phyloP scores from a whole-genome alignment of 257 asterid species.

The Capsicum rhomboideum region DNA sequence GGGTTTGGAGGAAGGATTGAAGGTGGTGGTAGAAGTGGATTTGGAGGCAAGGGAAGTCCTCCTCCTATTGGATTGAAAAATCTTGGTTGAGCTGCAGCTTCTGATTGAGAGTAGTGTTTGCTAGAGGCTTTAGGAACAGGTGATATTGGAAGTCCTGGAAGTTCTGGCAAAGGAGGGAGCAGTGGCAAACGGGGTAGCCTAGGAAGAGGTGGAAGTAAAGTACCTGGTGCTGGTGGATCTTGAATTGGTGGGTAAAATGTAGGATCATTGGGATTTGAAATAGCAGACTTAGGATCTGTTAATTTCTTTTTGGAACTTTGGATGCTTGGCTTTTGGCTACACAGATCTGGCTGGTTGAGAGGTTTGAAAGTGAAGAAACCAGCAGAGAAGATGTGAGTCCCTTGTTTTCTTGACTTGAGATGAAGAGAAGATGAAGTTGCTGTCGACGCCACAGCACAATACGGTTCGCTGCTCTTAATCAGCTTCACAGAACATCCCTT shows the following conservation, averaged over 20 bases:
- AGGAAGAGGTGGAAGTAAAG: constrained; percentile 32
- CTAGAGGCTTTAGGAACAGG: constrained; percentile 22
- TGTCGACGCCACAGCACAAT: constrained; percentile 55
- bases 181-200: constrained; percentile 39
- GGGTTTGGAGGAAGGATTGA: constrained; percentile 36
- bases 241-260: constrained; percentile 13
- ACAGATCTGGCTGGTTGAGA: constrained; percentile 47
- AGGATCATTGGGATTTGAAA: constrained; percentile 30
- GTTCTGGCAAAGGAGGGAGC: constrained; percentile 50
- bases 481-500: constrained; percentile 57
- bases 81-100: constrained; percentile 1
- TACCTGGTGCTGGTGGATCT: constrained; percentile 19
- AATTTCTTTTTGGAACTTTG: background rate
- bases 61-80: constrained; percentile 9
- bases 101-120: background rate
- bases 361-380: constrained; percentile 85
- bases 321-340: constrained; percentile 45
- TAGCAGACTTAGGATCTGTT: constrained; percentile 3
- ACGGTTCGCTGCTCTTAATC: constrained; percentile 59
- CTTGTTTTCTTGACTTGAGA: constrained; percentile 45
- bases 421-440: constrained; percentile 47
- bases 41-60: constrained; percentile 29
- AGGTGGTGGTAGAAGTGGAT: constrained; percentile 25
- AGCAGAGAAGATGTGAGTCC: constrained; percentile 68
- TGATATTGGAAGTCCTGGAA: constrained; percentile 49